phyloP scores from a whole-genome alignment of 148 eudicot species.

The Fagopyrum tataricum region DNA sequence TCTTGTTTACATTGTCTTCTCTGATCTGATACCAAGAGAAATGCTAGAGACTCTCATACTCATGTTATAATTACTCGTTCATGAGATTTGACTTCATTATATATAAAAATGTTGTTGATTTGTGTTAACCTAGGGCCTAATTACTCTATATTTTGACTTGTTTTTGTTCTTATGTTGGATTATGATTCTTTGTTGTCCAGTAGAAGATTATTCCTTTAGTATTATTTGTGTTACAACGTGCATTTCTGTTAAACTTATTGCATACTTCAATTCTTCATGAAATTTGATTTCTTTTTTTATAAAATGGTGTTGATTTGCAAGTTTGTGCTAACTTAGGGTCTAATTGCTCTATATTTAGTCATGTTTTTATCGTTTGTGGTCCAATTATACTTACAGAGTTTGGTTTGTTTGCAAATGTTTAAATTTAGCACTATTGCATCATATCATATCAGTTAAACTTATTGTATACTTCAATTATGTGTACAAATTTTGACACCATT shows the following conservation, averaged over 20 bases:
- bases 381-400: background rate
- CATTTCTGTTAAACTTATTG: too few relatives aligned
- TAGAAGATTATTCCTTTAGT: too few relatives aligned
- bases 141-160: background rate
- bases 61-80: slow-evolving; percentile 30
- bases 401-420: background rate
- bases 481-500: slow-evolving; percentile 41
- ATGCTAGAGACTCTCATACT: slow-evolving; percentile 44
- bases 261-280: too few relatives aligned
- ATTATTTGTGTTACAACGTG: too few relatives aligned
- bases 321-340: background rate
- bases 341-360: background rate
- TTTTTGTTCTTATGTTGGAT: too few relatives aligned
- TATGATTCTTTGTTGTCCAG: too few relatives aligned
- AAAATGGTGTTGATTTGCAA: background rate
- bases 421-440: background rate
- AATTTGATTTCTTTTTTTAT: too few relatives aligned
- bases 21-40: slow-evolving; percentile 48
- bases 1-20: slow-evolving; percentile 38
- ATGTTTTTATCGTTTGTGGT: background rate
- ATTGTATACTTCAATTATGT: background rate
- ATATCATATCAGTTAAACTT: too few relatives aligned
- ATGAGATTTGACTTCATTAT: too few relatives aligned
- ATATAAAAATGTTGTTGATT: too few relatives aligned
- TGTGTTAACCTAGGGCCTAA: too few relatives aligned